These are phyloP conservation scores for Aureobasidium sp. DNA, from an alignment of 2,329 filamentous ascomycete genomes.

Conservation along the genomic window DNA sequence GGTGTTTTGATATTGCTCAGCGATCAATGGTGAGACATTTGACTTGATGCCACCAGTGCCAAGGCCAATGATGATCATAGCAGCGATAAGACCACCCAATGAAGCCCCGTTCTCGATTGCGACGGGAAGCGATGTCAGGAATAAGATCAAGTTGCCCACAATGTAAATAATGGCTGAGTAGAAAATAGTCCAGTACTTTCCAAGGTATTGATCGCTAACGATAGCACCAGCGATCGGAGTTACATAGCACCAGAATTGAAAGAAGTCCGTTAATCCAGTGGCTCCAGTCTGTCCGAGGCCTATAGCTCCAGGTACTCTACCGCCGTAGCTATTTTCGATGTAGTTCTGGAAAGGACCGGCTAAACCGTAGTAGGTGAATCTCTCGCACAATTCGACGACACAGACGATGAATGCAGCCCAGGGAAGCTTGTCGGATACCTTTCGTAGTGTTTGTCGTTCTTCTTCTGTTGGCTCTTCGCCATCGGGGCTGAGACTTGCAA, in stretches of 20 bases:
- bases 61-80: slow-evolving; percentile 62
- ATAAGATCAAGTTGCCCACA: slow-evolving; percentile 59
- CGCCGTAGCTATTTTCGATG: slow-evolving; percentile 39
- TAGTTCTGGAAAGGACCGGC: slow-evolving; percentile 46
- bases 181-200: slow-evolving; percentile 64
- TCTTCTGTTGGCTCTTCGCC: slow-evolving; percentile 37
- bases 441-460: slow-evolving; percentile 37
- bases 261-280: slow-evolving; percentile 41
- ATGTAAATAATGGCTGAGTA: slow-evolving; percentile 58
- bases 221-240: slow-evolving; percentile 42
- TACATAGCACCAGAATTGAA: slow-evolving; percentile 44
- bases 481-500: slow-evolving; percentile 22
- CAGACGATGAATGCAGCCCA: slow-evolving; percentile 43
- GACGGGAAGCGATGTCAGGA: slow-evolving; percentile 55
- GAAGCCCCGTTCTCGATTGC: slow-evolving; percentile 55
- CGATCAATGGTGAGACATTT: slow-evolving; percentile 55
- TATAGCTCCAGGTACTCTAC: slow-evolving; percentile 31
- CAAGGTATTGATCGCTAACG: slow-evolving; percentile 60
- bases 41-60: slow-evolving; percentile 77
- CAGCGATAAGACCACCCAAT: slow-evolving; percentile 57
- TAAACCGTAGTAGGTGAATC: slow-evolving; percentile 41
- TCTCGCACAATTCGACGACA: slow-evolving; percentile 45
- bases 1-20: slow-evolving; percentile 41
- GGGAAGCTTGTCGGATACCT: slow-evolving; percentile 42
- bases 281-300: slow-evolving; percentile 38